These are phyloP conservation scores for Botryotinia globosa DNA, from an alignment of 2,329 filamentous ascomycete species.

Conservation along the genomic window DNA sequence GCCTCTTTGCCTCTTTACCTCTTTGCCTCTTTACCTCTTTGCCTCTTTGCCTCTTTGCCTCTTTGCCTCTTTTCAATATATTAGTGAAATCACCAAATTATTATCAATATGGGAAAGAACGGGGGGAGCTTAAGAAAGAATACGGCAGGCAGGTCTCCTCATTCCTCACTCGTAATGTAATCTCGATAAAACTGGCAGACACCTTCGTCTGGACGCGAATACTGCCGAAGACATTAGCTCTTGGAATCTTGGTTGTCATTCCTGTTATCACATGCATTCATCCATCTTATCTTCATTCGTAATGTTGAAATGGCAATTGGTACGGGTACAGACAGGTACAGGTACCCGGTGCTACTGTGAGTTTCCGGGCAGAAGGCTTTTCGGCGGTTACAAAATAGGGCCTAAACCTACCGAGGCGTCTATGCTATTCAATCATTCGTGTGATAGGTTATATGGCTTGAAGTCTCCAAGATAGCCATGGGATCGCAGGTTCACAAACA, in stretches of 20 bases:
- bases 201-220: not conserved
- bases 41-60: constrained; percentile 16
- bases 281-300: constrained; percentile 8
- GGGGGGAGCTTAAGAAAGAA: not conserved
- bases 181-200: not conserved
- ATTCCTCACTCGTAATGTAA: not conserved
- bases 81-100: not conserved
- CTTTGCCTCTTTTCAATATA: not conserved
- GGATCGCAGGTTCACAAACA: not conserved
- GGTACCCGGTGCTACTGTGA: not conserved
- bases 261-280: not conserved
- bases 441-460: not conserved
- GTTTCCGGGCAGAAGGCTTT: not conserved
- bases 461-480: not conserved
- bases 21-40: constrained; percentile 16
- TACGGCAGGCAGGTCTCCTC: not conserved
- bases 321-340: not conserved
- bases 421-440: not conserved
- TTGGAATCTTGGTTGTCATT: not conserved
- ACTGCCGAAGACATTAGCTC: not conserved
- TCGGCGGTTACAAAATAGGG: not conserved
- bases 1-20: constrained; percentile 16
- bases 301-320: not conserved
- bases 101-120: not conserved
- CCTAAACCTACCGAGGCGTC: not conserved